phyloP scores from a whole-genome alignment of 352 stramenopile species.

The Phytopythium montanum region DNA sequence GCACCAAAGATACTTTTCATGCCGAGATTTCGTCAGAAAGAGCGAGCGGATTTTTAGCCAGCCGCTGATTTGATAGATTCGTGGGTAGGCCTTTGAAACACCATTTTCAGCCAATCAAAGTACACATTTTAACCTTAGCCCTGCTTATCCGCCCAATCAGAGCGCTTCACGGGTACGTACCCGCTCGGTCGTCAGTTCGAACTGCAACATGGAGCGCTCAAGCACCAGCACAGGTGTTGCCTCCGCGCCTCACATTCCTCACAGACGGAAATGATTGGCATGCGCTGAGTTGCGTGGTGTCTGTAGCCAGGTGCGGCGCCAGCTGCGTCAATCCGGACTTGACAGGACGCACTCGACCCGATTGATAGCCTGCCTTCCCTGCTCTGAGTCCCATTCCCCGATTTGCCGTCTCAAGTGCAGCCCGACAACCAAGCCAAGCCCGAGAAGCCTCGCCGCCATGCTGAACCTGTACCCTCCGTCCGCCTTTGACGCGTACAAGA shows the following conservation, averaged over 20 bases:
- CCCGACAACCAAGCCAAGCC: background rate
- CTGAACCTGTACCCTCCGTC: slow-evolving; percentile 58
- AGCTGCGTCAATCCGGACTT: background rate
- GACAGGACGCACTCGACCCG: no score
- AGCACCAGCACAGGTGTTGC: background rate
- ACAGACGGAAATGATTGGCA: no score
- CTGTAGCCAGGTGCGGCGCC: background rate
- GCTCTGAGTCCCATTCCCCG: slow-evolving; percentile 28
- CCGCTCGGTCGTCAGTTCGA: background rate
- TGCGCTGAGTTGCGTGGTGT: background rate
- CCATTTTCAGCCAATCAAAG: no score
- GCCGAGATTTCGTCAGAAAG: no score
- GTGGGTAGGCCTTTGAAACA: no score
- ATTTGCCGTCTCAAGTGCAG: slow-evolving; percentile 21
- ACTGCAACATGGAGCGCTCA: background rate
- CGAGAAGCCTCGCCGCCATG: slow-evolving; percentile 17
- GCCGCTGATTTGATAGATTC: no score
- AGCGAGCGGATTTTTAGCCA: no score
- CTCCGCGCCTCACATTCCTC: no score
- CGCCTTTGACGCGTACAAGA: slow-evolving; percentile 61
- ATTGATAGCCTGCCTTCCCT: no score
- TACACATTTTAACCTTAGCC: no score
- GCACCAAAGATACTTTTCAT: no score
- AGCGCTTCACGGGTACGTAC: background rate
- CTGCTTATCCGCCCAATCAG: no score